phyloP scores from a whole-genome alignment of 495 filamentous ascomycete genomes.

The Choiromyces venosus region DNA sequence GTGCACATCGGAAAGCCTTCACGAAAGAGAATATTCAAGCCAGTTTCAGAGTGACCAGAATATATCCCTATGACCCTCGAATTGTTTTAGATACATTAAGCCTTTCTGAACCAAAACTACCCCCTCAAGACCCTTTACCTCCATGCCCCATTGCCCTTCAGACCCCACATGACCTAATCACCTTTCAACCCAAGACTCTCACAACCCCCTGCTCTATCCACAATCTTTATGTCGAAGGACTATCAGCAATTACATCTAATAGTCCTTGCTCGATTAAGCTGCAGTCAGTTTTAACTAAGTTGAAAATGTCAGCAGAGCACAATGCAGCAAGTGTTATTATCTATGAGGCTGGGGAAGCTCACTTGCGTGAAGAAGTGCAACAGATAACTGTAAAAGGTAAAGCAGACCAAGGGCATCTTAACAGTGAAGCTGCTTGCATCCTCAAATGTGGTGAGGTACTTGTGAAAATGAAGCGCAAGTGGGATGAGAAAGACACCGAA shows the following conservation, averaged over 20 bases:
- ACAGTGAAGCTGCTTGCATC: constrained; percentile 6
- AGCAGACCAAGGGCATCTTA: constrained; percentile 3
- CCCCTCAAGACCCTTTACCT: no score
- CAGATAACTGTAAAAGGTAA: neutral
- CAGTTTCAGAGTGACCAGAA: no score
- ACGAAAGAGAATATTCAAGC: constrained; percentile 7
- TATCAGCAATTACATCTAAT: neutral
- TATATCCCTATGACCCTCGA: neutral
- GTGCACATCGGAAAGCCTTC: neutral
- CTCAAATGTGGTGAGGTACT: constrained; percentile 7
- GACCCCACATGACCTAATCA: no score
- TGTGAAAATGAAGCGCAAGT: constrained; percentile 7
- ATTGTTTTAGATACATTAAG: neutral
- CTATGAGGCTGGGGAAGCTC: constrained; percentile 8
- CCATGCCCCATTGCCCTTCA: no score
- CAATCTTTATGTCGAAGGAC: neutral
- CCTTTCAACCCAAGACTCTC: neutral
- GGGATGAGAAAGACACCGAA: no score
- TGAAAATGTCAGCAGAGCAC: neutral
- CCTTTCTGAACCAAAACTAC: no score
- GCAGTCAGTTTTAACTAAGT: neutral
- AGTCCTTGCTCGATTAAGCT: no score
- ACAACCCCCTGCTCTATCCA: neutral
- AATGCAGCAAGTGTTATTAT: neutral
- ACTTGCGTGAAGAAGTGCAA: constrained; percentile 3